Evolutionary conservation across 2,329 filamentous ascomycete genomes (phyloP).

Genomic region (Penicillium verrucosum): DNA sequence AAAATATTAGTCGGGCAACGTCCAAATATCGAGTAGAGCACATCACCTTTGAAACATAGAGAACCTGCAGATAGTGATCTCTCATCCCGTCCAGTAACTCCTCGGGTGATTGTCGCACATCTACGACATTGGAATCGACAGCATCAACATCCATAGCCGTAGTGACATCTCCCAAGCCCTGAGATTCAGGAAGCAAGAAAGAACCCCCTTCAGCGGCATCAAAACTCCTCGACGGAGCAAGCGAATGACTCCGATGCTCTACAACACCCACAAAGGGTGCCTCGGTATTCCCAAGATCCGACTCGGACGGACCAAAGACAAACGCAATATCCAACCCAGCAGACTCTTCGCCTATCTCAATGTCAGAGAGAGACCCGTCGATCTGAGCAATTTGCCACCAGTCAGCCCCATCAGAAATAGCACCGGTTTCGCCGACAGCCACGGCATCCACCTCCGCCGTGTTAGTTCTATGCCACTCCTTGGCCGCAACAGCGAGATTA

Average conservation of each 20-base stretch:
- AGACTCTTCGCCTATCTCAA: constrained; percentile 21
- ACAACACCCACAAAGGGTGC: constrained; percentile 21
- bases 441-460: constrained; percentile 4
- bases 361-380: constrained; percentile 26
- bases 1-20: constrained; percentile 12
- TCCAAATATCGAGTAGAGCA: neutral
- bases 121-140: constrained; percentile 7
- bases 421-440: neutral
- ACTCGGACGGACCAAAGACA: constrained; percentile 26
- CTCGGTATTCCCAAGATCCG: constrained; percentile 1
- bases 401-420: constrained; percentile 11
- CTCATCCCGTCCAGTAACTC: constrained; percentile 37
- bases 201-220: neutral
- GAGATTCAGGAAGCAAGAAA: constrained; percentile 15
- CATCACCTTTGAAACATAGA: constrained; percentile 44
- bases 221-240: constrained; percentile 8
- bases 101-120: constrained; percentile 31
- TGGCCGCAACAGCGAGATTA: constrained; percentile 39
- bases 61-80: constrained; percentile 43
- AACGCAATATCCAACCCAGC: constrained; percentile 29
- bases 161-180: constrained; percentile 6
- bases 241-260: constrained; percentile 16
- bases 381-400: constrained; percentile 40
- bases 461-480: constrained; percentile 26
- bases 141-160: constrained; percentile 14